Evolutionary conservation across 805 yeast species (phyloP).

Genomic region (Candida sithepensis): DNA sequence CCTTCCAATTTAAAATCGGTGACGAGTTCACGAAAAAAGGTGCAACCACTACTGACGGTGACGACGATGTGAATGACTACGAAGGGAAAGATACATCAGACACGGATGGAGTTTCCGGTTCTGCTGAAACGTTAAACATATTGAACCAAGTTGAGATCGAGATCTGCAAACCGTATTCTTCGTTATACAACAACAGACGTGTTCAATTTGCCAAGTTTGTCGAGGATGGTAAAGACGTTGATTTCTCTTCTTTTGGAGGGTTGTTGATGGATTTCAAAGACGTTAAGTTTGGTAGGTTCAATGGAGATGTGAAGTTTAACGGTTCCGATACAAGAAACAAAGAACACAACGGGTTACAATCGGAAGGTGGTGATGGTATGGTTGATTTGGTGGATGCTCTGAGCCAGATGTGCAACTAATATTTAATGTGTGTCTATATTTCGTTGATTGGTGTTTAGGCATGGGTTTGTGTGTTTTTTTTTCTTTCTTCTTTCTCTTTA

Average conservation of each 20-base stretch:
- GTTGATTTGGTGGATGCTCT: slow-evolving; percentile 1
- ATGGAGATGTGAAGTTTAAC: slow-evolving; percentile 16
- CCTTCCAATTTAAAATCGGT: background rate
- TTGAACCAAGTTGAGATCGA: slow-evolving; percentile 55
- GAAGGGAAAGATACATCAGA: background rate
- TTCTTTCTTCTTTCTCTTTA: too few species aligned
- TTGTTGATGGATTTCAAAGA: slow-evolving; percentile 10
- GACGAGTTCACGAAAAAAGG: too few species aligned
- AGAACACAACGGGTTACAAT: too few species aligned
- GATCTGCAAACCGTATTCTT: slow-evolving; percentile 38
- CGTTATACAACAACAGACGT: slow-evolving; percentile 23
- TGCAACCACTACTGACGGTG: background rate
- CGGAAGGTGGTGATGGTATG: background rate
- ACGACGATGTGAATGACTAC: background rate
- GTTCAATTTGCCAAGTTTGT: slow-evolving; percentile 21
- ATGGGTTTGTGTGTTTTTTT: too few species aligned
- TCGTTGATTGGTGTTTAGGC: too few species aligned
- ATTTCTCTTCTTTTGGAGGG: slow-evolving; percentile 13
- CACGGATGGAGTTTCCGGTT: too few species aligned
- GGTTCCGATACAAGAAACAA: background rate
- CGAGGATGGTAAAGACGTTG: slow-evolving; percentile 1
- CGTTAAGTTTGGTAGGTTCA: slow-evolving; percentile 16
- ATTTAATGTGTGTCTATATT: too few species aligned
- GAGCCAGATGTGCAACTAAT: background rate
- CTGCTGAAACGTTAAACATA: too few species aligned